Evolutionary conservation across 441 rosid species (phyloP), one percentile per base, ranked within the genome.

Genomic region (Euphorbia schlechtendalii): DNA sequence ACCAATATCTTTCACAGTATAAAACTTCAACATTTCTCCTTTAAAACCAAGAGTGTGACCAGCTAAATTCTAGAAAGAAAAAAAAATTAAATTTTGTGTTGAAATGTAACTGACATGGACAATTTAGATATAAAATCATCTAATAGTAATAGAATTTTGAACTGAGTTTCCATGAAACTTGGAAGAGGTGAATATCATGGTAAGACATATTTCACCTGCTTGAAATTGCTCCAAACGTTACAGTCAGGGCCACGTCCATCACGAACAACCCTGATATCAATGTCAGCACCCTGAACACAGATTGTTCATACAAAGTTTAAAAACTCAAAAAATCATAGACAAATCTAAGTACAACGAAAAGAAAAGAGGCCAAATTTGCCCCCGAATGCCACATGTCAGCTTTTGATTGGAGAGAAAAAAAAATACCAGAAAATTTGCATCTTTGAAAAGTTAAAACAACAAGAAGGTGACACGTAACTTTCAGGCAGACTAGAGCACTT

Each of bases 161-260:
- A 22, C 20, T 13, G 18, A 43, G 41, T 20, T 57, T 18, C 43
- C 63, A 63, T 4, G 34, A 24, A 8, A 17, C 32, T 20, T n/a
- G n/a, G n/a, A n/a, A n/a, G n/a, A n/a, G n/a, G n/a, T n/a, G n/a
- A n/a, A n/a, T n/a, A n/a, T n/a, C n/a, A n/a, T n/a, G n/a, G n/a
- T n/a, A n/a, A n/a, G n/a, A n/a, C n/a, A n/a, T n/a, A n/a, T n/a
- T n/a, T n/a, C 71, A 91, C 99, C 96, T 94, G 99, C 79, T 94
- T 89, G 82, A 94, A 94, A 75, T 91, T 94, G 78, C 97, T 94
- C 96, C 99, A 94, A 51, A 94, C 92, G 76, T 91, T 90, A 78
- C 94, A 84, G 52, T 91, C 86, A 25, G 99, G 98, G 49, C 98
- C 96, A 69, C 87, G 96, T 17, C 99, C 99, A 79, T 91, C 96